Percentiles rank a stretch among this genome's conserved stretches.
phyloP scores from a whole-genome alignment of 2,329 filamentous ascomycete species.

The Pestalotiopsis fici region DNA sequence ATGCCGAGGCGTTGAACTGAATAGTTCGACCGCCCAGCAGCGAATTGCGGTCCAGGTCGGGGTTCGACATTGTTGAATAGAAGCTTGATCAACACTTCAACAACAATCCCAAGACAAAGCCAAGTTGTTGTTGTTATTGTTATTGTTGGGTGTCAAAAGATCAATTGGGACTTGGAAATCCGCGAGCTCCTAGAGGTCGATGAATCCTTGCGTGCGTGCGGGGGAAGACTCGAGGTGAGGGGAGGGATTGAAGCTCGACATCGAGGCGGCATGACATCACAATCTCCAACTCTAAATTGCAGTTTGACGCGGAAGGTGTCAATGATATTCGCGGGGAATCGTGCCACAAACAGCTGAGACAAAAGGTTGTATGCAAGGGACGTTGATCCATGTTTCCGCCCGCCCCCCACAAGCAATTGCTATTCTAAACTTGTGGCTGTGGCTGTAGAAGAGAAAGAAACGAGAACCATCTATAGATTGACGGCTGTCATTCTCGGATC shows the following conservation, averaged over 20 bases:
- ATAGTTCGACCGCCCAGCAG: slow-evolving; percentile 7
- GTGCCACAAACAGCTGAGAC: neutral
- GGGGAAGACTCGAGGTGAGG: neutral
- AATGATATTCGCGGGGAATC: neutral
- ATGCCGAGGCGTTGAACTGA: slow-evolving; percentile 8
- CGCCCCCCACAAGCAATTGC: neutral
- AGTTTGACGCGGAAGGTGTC: neutral
- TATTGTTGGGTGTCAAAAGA: neutral
- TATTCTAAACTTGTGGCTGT: no score
- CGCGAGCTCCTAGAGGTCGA: neutral
- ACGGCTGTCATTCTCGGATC: no score
- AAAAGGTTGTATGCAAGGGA: neutral
- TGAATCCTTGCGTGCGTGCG: neutral
- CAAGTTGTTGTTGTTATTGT: neutral
- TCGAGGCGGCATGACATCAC: neutral
- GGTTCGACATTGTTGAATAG: slow-evolving; percentile 8
- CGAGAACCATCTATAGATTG: no score
- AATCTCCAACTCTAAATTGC: slow-evolving; percentile 5
- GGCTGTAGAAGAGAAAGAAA: no score
- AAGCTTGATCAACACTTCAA: neutral
- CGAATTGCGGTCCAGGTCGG: slow-evolving; percentile 5
- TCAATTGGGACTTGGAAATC: neutral
- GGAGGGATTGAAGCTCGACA: neutral
- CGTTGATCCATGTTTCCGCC: neutral
- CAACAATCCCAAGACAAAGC: neutral